Base-by-base conservation (phyloP, 2,329 filamentous ascomycete genomes). In the Sclerotinia spermophila region DNA sequence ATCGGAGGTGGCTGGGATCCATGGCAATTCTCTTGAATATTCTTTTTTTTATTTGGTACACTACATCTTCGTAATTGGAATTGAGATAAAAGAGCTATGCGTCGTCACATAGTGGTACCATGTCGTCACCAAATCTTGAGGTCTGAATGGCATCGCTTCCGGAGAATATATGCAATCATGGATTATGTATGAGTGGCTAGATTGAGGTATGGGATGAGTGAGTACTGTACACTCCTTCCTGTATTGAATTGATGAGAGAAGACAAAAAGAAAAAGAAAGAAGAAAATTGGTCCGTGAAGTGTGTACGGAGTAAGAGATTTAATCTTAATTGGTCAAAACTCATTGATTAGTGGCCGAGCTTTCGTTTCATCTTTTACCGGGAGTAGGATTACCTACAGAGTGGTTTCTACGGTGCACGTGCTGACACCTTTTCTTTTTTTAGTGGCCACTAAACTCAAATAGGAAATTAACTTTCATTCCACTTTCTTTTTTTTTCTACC, bases 351-450 rank as follows among this genome's bases (percentile, higher is more conserved):
- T 56, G 60, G 60, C 21, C 60, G 48, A 66, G 60, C n/a, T 69
- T 19, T 56, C 44, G 68, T 69, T 69, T 69, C 68, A 69, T 65
- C 30, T 66, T 66, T 33, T 66, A 45, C 68, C 66, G 56, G 68
- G 68, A 69, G 66, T 38, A n/a, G 68, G 68, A 69, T 69, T 38
- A n/a, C 13, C 5, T 38, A 40, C 35, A n/a, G 24, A n/a, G n/a
- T 48, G 24, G 10, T 24, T 48, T 24, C 48, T 15, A n/a, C 48
- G 48, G 48, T 51, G 48, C 27, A n/a, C 48, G 48, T 51, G n/a
- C 48, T n/a, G n/a, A 51, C 51, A n/a, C 59, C n/a, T 33, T 64
- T 33, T 64, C 38, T 48, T 48, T 30, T 35, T 48, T 24, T 30
- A 58, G n/a, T 5, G n/a, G 0, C 19, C 0, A 15, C 62, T 65